Percentiles rank a stretch among this genome's conserved stretches.
These are phyloP conservation scores for Colletotrichum viniferum DNA, from an alignment of 2,329 filamentous ascomycete genomes.

Conservation along the genomic window DNA sequence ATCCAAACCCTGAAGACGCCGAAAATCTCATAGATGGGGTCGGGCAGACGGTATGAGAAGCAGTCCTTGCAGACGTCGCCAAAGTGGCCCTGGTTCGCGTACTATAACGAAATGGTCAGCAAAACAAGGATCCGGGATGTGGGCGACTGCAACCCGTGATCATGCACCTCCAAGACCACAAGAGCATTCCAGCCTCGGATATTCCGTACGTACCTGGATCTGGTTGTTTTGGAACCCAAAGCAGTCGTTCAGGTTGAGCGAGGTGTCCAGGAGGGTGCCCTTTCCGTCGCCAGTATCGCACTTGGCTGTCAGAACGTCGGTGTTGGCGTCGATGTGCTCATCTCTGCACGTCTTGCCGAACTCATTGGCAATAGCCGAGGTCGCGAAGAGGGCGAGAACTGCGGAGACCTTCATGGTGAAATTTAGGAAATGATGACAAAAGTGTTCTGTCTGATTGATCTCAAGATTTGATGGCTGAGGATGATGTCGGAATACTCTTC, in stretches of 20 bases:
- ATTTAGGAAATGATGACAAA: neutral
- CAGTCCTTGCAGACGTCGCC: slow-evolving; percentile 29
- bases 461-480: neutral
- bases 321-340: slow-evolving; percentile 2
- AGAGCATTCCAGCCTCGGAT: neutral
- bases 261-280: neutral
- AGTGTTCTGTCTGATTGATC: neutral
- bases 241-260: slow-evolving; percentile 12
- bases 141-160: neutral
- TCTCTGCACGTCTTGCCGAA: slow-evolving; percentile 15
- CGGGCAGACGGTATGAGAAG: slow-evolving; percentile 16
- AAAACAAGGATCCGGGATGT: neutral
- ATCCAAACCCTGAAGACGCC: slow-evolving; percentile 5
- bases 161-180: neutral
- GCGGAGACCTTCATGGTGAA: neutral
- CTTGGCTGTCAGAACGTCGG: slow-evolving; percentile 3
- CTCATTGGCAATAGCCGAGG: neutral
- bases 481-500: neutral
- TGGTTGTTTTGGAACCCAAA: neutral
- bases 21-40: slow-evolving; percentile 6
- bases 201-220: slow-evolving; percentile 20
- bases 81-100: slow-evolving; percentile 13
- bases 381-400: neutral
- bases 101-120: neutral
- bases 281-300: slow-evolving; percentile 14